These are phyloP conservation scores for Neoarthrinium moseri DNA, from an alignment of 2,329 filamentous ascomycete species.

Conservation along the genomic window DNA sequence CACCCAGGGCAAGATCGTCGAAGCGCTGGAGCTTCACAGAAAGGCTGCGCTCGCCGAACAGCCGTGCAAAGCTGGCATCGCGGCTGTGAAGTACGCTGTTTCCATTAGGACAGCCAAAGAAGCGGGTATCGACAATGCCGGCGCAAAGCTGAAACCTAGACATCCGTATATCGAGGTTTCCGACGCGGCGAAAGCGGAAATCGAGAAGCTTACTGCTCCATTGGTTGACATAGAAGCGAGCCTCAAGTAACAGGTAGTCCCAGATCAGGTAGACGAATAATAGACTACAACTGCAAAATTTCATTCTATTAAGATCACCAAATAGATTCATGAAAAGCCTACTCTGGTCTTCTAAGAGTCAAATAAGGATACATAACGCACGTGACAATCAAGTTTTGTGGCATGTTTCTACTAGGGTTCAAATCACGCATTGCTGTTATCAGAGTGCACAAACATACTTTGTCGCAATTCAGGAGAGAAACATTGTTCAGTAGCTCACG, in stretches of 20 bases:
- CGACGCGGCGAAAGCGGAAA: constrained; percentile 39
- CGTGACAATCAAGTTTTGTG: no score
- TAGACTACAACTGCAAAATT: no score
- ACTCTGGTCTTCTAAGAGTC: no score
- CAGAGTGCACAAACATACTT: no score
- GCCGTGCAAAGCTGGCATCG: constrained; percentile 77
- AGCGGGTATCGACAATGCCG: constrained; percentile 59
- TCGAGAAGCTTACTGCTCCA: constrained; percentile 37
- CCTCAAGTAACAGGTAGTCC: constrained; percentile 10
- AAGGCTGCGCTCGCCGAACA: constrained; percentile 79
- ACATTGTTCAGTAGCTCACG: no score
- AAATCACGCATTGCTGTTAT: no score
- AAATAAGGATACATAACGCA: no score
- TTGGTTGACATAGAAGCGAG: constrained; percentile 25
- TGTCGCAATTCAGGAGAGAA: no score
- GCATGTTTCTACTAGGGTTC: no score
- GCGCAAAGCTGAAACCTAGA: constrained; percentile 55
- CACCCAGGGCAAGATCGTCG: constrained; percentile 29
- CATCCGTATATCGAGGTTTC: constrained; percentile 55
- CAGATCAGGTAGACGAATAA: no score
- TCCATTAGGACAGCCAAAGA: constrained; percentile 29
- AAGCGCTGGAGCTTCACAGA: constrained; percentile 60
- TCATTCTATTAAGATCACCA: no score
- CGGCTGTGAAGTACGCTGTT: constrained; percentile 79
- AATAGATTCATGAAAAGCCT: no score